These are phyloP conservation scores for Sclerotinia spermophila DNA, from an alignment of 2,329 filamentous ascomycete species.

Conservation along the genomic window DNA sequence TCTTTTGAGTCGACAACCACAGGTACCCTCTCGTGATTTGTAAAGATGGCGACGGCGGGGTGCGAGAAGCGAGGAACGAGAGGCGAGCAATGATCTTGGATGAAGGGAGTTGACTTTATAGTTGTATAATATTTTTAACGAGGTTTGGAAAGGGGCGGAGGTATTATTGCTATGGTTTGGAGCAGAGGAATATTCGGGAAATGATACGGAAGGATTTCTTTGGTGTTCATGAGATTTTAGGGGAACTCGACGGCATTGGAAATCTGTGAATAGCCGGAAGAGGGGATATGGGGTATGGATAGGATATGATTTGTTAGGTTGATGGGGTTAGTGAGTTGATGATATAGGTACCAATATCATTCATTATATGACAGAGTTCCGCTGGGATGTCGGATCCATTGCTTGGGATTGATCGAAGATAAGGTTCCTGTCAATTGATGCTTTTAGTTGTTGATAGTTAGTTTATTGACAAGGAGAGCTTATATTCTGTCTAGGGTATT, in stretches of 20 bases:
- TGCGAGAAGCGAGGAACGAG: background rate
- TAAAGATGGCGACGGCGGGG: background rate
- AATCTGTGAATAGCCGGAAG: background rate
- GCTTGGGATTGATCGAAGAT: background rate
- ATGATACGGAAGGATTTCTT: background rate
- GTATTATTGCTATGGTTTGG: background rate
- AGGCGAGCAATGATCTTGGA: too few species aligned
- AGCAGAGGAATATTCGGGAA: background rate
- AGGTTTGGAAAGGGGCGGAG: background rate
- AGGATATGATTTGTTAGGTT: background rate
- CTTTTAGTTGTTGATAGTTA: background rate
- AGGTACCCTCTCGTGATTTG: background rate
- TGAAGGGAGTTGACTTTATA: background rate
- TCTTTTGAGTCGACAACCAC: constrained; percentile 33
- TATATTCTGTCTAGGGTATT: background rate
- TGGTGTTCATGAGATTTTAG: background rate
- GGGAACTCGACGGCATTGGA: background rate
- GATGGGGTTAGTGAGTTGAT: background rate
- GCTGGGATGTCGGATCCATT: background rate
- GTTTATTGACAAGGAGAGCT: background rate
- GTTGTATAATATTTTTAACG: background rate
- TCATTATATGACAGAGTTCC: background rate
- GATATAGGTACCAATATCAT: background rate
- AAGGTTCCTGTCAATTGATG: background rate
- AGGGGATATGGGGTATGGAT: background rate